These are phyloP conservation scores for Potentilla sterilis DNA, from an alignment of 306 rosid genomes.

Conservation along the genomic window DNA sequence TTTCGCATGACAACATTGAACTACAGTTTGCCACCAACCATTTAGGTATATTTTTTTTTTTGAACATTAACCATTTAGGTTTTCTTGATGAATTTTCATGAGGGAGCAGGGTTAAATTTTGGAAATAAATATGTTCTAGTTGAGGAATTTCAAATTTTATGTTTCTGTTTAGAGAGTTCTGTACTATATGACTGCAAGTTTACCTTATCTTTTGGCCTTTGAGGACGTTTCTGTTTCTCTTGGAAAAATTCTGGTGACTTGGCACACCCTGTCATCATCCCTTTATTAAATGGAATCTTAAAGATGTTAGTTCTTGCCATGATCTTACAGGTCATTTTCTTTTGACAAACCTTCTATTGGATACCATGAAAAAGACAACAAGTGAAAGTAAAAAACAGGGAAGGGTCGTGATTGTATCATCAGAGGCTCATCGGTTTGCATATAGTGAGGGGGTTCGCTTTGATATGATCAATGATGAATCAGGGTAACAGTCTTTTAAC, in stretches of 20 bases:
- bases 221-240: background rate
- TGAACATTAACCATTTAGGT: background rate
- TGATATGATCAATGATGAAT: constrained; percentile 64
- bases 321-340: constrained; percentile 78
- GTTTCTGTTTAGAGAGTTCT: background rate
- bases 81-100: background rate
- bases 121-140: background rate
- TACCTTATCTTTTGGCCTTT: background rate
- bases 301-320: background rate
- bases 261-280: background rate
- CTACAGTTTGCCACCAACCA: constrained; percentile 93
- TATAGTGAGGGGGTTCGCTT: constrained; percentile 61
- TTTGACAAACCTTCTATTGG: constrained; percentile 80
- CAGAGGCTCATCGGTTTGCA: constrained; percentile 63
- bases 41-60: constrained; percentile 46
- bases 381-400: constrained; percentile 63
- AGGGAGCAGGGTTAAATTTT: background rate
- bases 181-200: background rate
- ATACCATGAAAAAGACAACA: constrained; percentile 77
- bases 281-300: constrained; percentile 1
- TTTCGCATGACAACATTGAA: constrained; percentile 75
- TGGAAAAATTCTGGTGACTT: background rate
- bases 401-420: constrained; percentile 74
- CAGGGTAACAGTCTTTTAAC: constrained; percentile 45
- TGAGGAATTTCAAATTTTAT: background rate